Evolutionary conservation across 306 rosid species (phyloP).

Genomic region (Bauhinia variegata): DNA sequence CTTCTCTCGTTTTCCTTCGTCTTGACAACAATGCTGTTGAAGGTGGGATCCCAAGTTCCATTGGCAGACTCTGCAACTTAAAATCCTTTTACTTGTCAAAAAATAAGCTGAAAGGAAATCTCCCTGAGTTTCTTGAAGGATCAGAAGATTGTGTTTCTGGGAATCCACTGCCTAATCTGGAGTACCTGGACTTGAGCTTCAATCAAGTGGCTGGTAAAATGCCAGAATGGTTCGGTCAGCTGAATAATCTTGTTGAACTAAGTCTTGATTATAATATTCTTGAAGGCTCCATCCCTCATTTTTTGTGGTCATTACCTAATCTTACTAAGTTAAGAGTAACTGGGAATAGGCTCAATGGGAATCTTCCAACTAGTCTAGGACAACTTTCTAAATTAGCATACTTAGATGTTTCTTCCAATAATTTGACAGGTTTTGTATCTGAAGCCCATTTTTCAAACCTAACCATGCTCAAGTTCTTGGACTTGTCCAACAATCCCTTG

Average conservation of each 20-base stretch:
- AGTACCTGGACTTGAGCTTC: background rate
- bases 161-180: conserved; percentile 37
- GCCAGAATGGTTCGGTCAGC: conserved; percentile 47
- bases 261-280: conserved; percentile 33
- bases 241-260: conserved; percentile 35
- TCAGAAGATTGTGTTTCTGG: conserved; percentile 11
- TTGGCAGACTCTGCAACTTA: conserved; percentile 41
- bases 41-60: conserved; percentile 50
- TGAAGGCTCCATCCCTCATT: conserved; percentile 42
- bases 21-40: conserved; percentile 11
- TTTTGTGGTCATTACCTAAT: conserved; percentile 34
- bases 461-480: conserved; percentile 2
- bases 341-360: conserved; percentile 47
- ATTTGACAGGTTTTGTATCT: conserved; percentile 41
- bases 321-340: conserved; percentile 21
- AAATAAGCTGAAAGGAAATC: conserved; percentile 40
- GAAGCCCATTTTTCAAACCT: conserved; percentile 45
- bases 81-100: background rate
- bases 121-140: conserved; percentile 46
- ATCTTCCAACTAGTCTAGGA: conserved; percentile 49
- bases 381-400: conserved; percentile 35
- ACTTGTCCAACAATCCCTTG: conserved; percentile 45
- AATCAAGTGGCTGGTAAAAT: conserved; percentile 45
- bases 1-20: conserved; percentile 38
- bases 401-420: conserved; percentile 52